Evolutionary conservation across 257 asterid species (phyloP).

Genomic region (Mentha longifolia): DNA sequence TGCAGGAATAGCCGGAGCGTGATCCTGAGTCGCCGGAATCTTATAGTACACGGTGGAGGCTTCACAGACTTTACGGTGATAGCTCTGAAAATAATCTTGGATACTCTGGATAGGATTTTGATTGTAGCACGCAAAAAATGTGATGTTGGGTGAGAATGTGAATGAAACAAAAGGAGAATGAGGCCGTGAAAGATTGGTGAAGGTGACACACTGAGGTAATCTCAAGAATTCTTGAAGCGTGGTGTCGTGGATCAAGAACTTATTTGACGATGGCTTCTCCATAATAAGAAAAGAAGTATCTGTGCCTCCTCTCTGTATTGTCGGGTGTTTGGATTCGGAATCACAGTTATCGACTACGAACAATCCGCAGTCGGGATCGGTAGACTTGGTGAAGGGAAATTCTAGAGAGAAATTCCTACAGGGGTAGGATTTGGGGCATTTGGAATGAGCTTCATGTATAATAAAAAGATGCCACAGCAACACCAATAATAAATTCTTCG

Average conservation of each 20-base stretch:
- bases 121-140: conserved; percentile 30
- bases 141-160: conserved; percentile 29
- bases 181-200: background rate
- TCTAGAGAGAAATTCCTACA: conserved; percentile 36
- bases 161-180: conserved; percentile 22
- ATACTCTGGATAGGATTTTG: background rate
- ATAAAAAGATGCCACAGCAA: background rate
- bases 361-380: conserved; percentile 39
- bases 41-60: conserved; percentile 6
- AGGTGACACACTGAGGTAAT: background rate
- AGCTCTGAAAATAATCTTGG: background rate
- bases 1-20: background rate
- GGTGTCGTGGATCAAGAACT: background rate
- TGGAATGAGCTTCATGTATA: conserved; percentile 29
- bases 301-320: no score
- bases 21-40: background rate
- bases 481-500: background rate
- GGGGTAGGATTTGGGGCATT: conserved; percentile 27
- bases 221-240: background rate
- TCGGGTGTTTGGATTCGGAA: no score
- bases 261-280: background rate
- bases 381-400: conserved; percentile 34
- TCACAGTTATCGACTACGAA: conserved; percentile 24
- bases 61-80: background rate
- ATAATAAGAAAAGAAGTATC: background rate